These are phyloP conservation scores for Alternaria brassicae DNA, from an alignment of 2,329 filamentous ascomycete species.

Conservation along the genomic window DNA sequence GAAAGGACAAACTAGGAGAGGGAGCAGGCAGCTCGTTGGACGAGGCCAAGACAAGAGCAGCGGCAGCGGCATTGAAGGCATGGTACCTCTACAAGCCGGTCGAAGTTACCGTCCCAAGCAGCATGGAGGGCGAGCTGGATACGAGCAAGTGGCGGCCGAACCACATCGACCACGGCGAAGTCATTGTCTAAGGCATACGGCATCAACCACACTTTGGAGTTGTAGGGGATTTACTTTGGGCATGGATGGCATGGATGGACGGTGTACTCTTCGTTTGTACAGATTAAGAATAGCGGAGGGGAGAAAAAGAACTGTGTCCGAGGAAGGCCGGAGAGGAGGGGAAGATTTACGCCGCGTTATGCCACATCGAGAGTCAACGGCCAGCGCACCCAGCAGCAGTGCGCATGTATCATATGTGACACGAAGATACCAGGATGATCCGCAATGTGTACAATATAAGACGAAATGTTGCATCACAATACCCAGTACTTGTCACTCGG, in stretches of 20 bases:
- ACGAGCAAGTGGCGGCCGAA: slow-evolving; percentile 60
- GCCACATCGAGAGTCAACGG: background rate
- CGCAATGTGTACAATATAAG: slow-evolving; percentile 22
- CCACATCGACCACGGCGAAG: slow-evolving; percentile 64
- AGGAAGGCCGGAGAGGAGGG: slow-evolving; percentile 3
- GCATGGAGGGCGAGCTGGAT: slow-evolving; percentile 50
- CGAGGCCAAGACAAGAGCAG: slow-evolving; percentile 78
- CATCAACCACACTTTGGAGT: slow-evolving; percentile 29
- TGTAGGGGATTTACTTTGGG: slow-evolving; percentile 11
- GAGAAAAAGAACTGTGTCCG: background rate
- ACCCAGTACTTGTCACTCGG: background rate
- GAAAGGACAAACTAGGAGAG: slow-evolving; percentile 89
- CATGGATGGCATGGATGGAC: slow-evolving; percentile 17
- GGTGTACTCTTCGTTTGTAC: slow-evolving; percentile 27
- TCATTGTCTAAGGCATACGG: slow-evolving; percentile 53
- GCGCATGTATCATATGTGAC: slow-evolving; percentile 31
- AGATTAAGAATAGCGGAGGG: slow-evolving; percentile 9
- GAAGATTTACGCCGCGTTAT: background rate
- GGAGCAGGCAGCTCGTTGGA: slow-evolving; percentile 80
- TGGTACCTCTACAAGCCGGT: slow-evolving; percentile 96
- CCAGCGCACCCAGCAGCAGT: slow-evolving; percentile 9
- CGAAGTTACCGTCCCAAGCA: slow-evolving; percentile 60
- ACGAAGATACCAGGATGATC: slow-evolving; percentile 18
- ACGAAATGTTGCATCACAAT: slow-evolving; percentile 16
- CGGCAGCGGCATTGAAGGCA: slow-evolving; percentile 83